Evolutionary conservation across 176 grass and related monocot species (phyloP).

Genomic region (Carex parvula): DNA sequence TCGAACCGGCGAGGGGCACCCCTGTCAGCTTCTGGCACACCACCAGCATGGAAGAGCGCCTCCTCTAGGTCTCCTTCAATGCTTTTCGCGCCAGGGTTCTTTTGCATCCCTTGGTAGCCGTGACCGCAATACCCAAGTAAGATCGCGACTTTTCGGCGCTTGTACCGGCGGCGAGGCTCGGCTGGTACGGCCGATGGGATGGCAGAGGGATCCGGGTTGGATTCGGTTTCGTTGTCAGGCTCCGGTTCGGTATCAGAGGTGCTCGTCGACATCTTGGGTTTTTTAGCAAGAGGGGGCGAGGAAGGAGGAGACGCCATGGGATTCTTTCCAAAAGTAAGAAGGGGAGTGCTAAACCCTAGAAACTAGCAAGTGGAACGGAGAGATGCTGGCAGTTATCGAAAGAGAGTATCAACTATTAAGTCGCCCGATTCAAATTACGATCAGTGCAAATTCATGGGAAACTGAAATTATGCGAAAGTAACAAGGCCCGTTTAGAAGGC

Average conservation of each 20-base stretch:
- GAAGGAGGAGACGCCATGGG: slow-evolving; percentile 52
- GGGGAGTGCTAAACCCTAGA: slow-evolving; percentile 2
- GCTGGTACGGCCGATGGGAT: slow-evolving; percentile 23
- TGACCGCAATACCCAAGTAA: slow-evolving; percentile 82
- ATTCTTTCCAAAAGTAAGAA: background rate
- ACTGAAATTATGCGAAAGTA: background rate
- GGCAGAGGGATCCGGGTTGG: background rate
- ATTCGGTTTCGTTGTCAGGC: slow-evolving; percentile 6
- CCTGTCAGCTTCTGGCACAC: slow-evolving; percentile 59
- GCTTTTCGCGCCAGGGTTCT: slow-evolving; percentile 87
- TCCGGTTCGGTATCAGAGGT: slow-evolving; percentile 42
- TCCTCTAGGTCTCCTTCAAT: slow-evolving; percentile 96
- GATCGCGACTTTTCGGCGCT: slow-evolving; percentile 92
- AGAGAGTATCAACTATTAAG: background rate
- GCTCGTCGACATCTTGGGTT: slow-evolving; percentile 65
- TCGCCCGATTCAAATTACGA: background rate
- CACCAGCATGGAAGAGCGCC: slow-evolving; percentile 73
- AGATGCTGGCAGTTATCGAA: background rate
- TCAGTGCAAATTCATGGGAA: background rate
- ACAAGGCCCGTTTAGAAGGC: background rate
- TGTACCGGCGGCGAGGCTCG: slow-evolving; percentile 55
- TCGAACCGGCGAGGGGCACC: slow-evolving; percentile 55
- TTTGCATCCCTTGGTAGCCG: slow-evolving; percentile 98
- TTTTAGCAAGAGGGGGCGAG: slow-evolving; percentile 55
- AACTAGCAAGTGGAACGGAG: background rate